Percentiles rank a stretch among this genome's conserved stretches.
Conservation (phyloP, 192 early-diverging fungal genomes). For the Coemansia sp. region DNA sequence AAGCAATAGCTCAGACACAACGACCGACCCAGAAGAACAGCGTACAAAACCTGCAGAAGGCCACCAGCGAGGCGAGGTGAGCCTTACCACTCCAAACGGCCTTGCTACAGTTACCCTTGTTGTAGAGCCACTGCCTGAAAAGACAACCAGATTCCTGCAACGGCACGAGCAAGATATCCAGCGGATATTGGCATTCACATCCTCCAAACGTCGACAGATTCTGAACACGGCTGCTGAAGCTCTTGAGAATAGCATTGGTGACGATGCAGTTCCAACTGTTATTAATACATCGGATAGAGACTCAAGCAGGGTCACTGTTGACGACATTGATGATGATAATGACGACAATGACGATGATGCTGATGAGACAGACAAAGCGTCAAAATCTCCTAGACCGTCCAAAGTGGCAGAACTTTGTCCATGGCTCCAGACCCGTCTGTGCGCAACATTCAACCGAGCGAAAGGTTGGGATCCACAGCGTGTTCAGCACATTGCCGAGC, state of each 20-base stretch:
- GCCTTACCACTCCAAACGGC: conserved; percentile 46
- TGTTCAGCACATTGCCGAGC: conserved; percentile 25
- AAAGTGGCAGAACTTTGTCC: conserved; percentile 44
- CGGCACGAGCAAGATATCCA: conserved; percentile 46
- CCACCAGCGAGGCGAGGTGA: conserved; percentile 42
- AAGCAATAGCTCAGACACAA: neutral
- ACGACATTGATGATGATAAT: conserved; percentile 19
- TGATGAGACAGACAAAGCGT: neutral
- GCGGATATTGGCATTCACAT: conserved; percentile 29
- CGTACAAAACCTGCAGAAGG: conserved; percentile 19
- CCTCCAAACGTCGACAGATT: conserved; percentile 32
- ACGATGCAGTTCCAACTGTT: conserved; percentile 10
- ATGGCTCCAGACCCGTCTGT: conserved; percentile 38
- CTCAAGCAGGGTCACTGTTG: neutral
- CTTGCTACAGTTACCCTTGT: conserved; percentile 41
- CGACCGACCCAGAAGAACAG: conserved; percentile 6
- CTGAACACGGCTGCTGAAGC: conserved; percentile 35
- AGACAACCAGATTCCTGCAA: conserved; percentile 33
- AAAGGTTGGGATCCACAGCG: conserved; percentile 56
- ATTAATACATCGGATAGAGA: neutral
- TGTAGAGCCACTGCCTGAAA: conserved; percentile 49
- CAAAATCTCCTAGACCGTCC: conserved; percentile 29
- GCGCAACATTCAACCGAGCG: conserved; percentile 31
- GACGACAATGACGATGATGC: conserved; percentile 9
- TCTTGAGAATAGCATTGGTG: conserved; percentile 11